Evolutionary conservation across 1,284 basidiomycete genomes (phyloP).

Genomic region (Microbotryum lychnidis-dioicae): DNA sequence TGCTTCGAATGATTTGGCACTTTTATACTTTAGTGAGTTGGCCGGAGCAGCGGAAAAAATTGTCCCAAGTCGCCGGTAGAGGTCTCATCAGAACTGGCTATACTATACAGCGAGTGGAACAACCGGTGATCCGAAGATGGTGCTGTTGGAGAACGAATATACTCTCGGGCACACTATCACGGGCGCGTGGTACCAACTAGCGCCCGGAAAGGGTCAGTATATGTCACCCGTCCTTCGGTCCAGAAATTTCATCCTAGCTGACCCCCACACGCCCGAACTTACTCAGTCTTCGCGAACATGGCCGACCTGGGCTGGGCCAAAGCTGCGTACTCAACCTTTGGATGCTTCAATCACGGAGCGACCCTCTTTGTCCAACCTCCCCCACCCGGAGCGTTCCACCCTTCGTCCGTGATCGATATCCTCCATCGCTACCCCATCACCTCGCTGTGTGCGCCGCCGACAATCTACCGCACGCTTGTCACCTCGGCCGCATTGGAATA

Average conservation of each 20-base stretch:
- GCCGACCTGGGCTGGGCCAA: slow-evolving; percentile 32
- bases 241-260: neutral
- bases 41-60: too few relatives aligned
- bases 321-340: slow-evolving; percentile 16
- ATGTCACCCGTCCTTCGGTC: neutral
- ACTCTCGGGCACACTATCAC: slow-evolving; percentile 16
- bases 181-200: slow-evolving; percentile 20
- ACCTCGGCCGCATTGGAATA: slow-evolving; percentile 5
- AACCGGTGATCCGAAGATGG: slow-evolving; percentile 23
- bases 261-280: too few relatives aligned
- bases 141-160: slow-evolving; percentile 14
- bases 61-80: too few relatives aligned
- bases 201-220: slow-evolving; percentile 5
- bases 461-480: slow-evolving; percentile 25
- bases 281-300: slow-evolving; percentile 19
- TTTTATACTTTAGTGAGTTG: slow-evolving; percentile 11
- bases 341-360: slow-evolving; percentile 21
- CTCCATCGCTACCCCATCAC: slow-evolving; percentile 24
- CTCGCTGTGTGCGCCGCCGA: slow-evolving; percentile 27
- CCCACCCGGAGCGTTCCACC: slow-evolving; percentile 19
- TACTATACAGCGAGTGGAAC: slow-evolving; percentile 12
- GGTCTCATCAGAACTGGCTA: neutral
- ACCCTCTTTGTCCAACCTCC: slow-evolving; percentile 30
- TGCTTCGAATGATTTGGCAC: slow-evolving; percentile 12
- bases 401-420: slow-evolving; percentile 14